These are phyloP conservation scores for Fistulifera pelliculosa DNA, from an alignment of 108 stramenopile species.

Conservation along the genomic window DNA sequence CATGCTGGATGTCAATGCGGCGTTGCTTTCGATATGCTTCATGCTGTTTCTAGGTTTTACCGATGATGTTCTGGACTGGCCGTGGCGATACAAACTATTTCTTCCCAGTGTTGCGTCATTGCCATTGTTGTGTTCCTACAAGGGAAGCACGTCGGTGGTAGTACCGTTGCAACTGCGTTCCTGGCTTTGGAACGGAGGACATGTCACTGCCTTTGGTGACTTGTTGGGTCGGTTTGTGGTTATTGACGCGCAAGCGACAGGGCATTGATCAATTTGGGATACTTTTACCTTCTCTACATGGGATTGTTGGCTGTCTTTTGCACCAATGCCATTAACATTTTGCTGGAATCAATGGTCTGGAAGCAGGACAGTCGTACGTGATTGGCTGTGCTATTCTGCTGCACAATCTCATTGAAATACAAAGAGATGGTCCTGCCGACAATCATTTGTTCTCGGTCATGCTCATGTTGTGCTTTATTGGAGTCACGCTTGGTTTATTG, in stretches of 20 bases:
- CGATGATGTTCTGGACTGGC: constrained; percentile 95
- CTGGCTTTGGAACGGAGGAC: constrained; percentile 40
- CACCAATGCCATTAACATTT: constrained; percentile 99
- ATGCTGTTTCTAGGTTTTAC: constrained; percentile 96
- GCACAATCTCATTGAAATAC: constrained; percentile 74
- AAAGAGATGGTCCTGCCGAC: constrained; percentile 26
- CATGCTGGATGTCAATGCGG: constrained; percentile 71
- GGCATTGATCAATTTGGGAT: constrained; percentile 76
- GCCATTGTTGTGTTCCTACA: constrained; percentile 91
- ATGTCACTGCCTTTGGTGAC: constrained; percentile 48
- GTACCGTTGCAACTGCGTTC: constrained; percentile 74
- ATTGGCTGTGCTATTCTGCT: constrained; percentile 78
- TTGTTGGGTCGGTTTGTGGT: constrained; percentile 25
- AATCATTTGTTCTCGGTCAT: constrained; percentile 83
- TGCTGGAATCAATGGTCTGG: constrained; percentile 98
- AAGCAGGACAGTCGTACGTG: constrained; percentile 91
- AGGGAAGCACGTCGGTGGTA: constrained; percentile 87
- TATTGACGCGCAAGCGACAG: constrained; percentile 69
- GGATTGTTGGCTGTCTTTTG: constrained; percentile 96
- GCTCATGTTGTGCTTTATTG: constrained; percentile 78
- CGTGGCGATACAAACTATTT: constrained; percentile 95
- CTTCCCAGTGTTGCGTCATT: constrained; percentile 90
- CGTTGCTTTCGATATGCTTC: constrained; percentile 92
- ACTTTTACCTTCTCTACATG: constrained; percentile 92
- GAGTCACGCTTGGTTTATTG: constrained; percentile 78